Evolutionary conservation across 345 rosid species (phyloP), one percentile per base, ranked within the genome.

Genomic region (Mangifera indica): DNA sequence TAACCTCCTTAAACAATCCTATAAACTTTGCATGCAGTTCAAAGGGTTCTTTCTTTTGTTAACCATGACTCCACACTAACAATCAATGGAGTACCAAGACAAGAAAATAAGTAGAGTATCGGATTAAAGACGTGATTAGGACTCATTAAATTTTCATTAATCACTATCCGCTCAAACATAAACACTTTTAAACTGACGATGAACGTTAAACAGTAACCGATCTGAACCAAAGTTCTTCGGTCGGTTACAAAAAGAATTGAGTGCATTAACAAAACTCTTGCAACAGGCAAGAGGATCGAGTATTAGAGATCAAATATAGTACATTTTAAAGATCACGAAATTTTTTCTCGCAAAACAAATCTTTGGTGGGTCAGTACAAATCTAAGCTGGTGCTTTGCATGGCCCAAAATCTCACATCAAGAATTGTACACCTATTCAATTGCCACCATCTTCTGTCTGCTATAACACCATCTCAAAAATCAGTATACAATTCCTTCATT

Each of bases 321-420:
- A 66, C 53, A 66, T 34, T 64, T 32, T 17, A 14, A 48, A 42
- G 59, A 45, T 12, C 61, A 52, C 13, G 42, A 60, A 8, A 48
- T 10, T 60, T 61, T 69, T 37, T 24, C 61, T 57, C 55, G 34
- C 67, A 78, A n/a, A n/a, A 63, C 29, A 64, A 65, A 48, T 69
- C 52, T n/a, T 9, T 59, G 72, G 67, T 57, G 52, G 62, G n/a
- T 61, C 34, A 62, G 64, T 18, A 72, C 25, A 65, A 58, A 29
- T 24, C 64, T 48, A 53, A 66, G 18, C 7, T 34, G 49, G 48
- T 72, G 48, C 60, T 7, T 44, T 40, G 54, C 14, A 34, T 6
- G 21, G 11, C 9, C 48, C 32, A 65, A 12, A 51, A 18, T 45
- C 29, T 7, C 53, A 57, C 55, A 45, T 37, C 51, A 58, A 73